A percentile compares a stretch with the other conserved stretches of the same genome.
phyloP scores from a whole-genome alignment of 139 green algal genomes.

The Tetraselmis striata region DNA sequence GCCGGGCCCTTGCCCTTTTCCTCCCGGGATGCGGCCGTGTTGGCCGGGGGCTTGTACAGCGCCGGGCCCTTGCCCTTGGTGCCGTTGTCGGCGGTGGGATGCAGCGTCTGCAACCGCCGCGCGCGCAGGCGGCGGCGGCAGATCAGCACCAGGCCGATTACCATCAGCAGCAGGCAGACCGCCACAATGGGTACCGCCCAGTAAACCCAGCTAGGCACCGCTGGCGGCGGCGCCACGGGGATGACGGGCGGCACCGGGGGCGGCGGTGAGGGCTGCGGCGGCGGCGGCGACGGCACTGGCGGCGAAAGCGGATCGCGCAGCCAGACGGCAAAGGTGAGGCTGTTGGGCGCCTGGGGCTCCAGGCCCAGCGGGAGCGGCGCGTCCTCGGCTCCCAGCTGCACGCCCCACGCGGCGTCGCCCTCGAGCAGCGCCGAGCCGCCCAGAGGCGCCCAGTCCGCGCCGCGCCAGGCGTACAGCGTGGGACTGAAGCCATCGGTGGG shows the following conservation, averaged over 20 bases:
- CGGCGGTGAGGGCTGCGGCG: neutral
- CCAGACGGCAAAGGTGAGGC: neutral
- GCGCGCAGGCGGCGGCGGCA: neutral
- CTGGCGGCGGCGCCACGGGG: neutral
- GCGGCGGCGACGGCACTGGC: neutral
- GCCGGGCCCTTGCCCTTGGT: no score
- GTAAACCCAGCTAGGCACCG: neutral
- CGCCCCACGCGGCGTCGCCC: neutral
- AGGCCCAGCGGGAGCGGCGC: neutral
- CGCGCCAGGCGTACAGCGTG: neutral
- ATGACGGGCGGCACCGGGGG: neutral
- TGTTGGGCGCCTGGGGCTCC: neutral
- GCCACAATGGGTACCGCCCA: neutral
- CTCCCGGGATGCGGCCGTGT: no score
- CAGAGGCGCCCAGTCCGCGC: neutral
- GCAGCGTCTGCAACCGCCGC: neutral
- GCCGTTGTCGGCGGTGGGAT: neutral
- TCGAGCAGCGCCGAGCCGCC: neutral
- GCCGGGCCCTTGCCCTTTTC: neutral
- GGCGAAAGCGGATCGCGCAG: neutral
- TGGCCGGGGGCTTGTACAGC: neutral
- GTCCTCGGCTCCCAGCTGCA: neutral
- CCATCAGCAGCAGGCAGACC: neutral
- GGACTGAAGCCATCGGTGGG: neutral
- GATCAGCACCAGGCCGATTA: neutral